Conservation (phyloP, 306 rosid species). For the Trifolium repens region DNA sequence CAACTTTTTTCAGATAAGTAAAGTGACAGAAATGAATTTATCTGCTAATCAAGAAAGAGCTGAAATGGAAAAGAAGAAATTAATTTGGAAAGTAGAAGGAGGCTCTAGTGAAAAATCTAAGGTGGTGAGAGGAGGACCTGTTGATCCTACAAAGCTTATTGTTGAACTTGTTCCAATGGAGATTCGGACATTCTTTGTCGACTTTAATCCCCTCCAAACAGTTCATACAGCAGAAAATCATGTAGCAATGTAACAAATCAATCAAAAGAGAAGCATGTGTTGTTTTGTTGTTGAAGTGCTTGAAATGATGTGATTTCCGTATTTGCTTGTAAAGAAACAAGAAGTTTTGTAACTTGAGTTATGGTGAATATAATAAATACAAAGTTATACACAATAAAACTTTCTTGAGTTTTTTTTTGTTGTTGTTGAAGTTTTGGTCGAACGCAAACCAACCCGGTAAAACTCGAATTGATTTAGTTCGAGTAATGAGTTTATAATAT, state of each 20-base stretch:
- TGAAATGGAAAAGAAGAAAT: slow-evolving; percentile 73
- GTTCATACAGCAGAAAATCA: slow-evolving; percentile 37
- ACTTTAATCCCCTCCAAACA: slow-evolving; percentile 44
- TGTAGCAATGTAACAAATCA: slow-evolving; percentile 36
- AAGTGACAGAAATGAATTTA: slow-evolving; percentile 76
- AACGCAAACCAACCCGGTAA: too few species aligned
- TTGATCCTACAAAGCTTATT: slow-evolving; percentile 66
- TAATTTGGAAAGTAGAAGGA: slow-evolving; percentile 77
- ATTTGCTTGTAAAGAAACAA: slow-evolving; percentile 24
- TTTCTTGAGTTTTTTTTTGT: background rate
- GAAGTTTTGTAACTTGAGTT: slow-evolving; percentile 4
- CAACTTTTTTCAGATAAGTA: slow-evolving; percentile 57
- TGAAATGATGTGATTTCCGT: slow-evolving; percentile 2
- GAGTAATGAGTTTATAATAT: too few species aligned
- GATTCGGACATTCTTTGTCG: slow-evolving; percentile 68
- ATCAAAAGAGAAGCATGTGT: slow-evolving; percentile 15
- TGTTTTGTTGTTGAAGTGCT: slow-evolving; percentile 20
- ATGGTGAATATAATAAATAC: background rate
- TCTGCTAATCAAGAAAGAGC: slow-evolving; percentile 87
- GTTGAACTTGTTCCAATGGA: slow-evolving; percentile 90
- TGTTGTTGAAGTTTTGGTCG: too few species aligned
- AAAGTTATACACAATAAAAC: slow-evolving; percentile 5
- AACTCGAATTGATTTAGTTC: too few species aligned
- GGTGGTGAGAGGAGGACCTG: slow-evolving; percentile 73
- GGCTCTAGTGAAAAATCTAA: slow-evolving; percentile 57